These are phyloP conservation scores for Bidens hawaiensis DNA, from an alignment of 140 eudicot genomes.

Conservation along the genomic window DNA sequence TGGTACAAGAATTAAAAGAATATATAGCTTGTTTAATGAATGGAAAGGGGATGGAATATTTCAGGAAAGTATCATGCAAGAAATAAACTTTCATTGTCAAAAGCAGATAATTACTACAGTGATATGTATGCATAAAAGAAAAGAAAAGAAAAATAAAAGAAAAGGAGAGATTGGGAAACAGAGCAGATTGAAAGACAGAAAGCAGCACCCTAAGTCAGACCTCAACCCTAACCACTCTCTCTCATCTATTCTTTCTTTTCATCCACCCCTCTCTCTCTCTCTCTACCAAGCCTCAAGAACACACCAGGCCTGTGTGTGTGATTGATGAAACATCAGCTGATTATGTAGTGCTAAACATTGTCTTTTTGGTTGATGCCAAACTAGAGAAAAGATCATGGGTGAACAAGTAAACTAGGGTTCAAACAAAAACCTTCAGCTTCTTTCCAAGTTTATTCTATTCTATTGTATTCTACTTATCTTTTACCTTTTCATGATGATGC, in stretches of 20 bases:
- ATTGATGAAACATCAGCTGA: slow-evolving; percentile 3
- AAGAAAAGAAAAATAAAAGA: slow-evolving; percentile 21
- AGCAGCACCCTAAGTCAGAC: slow-evolving; percentile 32
- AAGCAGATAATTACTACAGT: slow-evolving; percentile 27
- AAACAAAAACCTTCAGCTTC: slow-evolving; percentile 40
- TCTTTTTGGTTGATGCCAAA: slow-evolving; percentile 53
- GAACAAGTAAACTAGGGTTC: slow-evolving; percentile 29
- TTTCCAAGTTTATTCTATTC: slow-evolving; percentile 31
- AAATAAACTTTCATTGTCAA: slow-evolving; percentile 14
- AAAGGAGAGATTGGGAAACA: slow-evolving; percentile 40
- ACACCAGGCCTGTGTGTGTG: slow-evolving; percentile 7
- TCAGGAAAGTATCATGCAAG: not conserved
- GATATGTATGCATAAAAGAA: too few species aligned
- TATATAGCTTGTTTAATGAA: not conserved
- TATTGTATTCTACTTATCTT: slow-evolving; percentile 25
- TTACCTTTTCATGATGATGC: too few species aligned
- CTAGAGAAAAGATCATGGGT: slow-evolving; percentile 20
- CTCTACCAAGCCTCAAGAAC: slow-evolving; percentile 5
- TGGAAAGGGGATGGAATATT: not conserved
- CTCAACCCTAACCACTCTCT: slow-evolving; percentile 25
- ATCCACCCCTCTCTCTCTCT: slow-evolving; percentile 39
- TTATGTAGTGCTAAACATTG: slow-evolving; percentile 30
- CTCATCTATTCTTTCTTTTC: slow-evolving; percentile 23
- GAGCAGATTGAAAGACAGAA: slow-evolving; percentile 51
- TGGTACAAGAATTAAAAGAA: too few species aligned